Evolutionary conservation across 495 filamentous ascomycete genomes (phyloP), one percentile per base, ranked within the genome.

Genomic region (Penicillium soppii): DNA sequence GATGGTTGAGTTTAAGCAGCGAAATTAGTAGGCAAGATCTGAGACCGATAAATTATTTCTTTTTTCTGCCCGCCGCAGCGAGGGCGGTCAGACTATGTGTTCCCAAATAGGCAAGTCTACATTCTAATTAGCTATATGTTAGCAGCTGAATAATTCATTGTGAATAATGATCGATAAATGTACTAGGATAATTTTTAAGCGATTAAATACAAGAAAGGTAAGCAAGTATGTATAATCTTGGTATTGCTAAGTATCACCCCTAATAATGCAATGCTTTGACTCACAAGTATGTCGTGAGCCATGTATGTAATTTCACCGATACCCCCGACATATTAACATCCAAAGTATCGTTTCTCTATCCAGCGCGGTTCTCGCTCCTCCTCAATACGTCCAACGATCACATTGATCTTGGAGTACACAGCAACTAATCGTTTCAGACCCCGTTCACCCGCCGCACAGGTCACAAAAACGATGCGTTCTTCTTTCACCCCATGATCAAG

Each of bases 401-500:
- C 86, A 53, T 82, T 83, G 10, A 96, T 81, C 13, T 85, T 85
- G 1, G 94, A 91, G 54, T 91, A 98, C 9, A 95, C 94, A 30
- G 85, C 89, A 32, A 86, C 83, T 52, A 98, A 70, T 43, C 94
- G 76, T 51, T 91, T 89, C 36, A 97, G 61, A 0, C 92, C 94
- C 51, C 82, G 80, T 54, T 81, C 82, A n/a, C 90, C 90, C 1
- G 89, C 91, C 49, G 87, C 82, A 62, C 89, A 92, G 5, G 90
- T 91, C 36, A 94, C 91, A 67, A 95, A 90, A 22, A 95, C 87
- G 51, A 98, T 94, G 47, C 78, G 83, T 15, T 90, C 82, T 62
- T 92, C 85, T 16, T 80, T 71, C n/a, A 97, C 91, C 2, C 94
- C 94, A 62, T 97, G 91, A 69, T 98, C 94, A 36, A 95, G 82